phyloP scores from a whole-genome alignment of 2,329 filamentous ascomycete genomes.

The Boeremia exigua region DNA sequence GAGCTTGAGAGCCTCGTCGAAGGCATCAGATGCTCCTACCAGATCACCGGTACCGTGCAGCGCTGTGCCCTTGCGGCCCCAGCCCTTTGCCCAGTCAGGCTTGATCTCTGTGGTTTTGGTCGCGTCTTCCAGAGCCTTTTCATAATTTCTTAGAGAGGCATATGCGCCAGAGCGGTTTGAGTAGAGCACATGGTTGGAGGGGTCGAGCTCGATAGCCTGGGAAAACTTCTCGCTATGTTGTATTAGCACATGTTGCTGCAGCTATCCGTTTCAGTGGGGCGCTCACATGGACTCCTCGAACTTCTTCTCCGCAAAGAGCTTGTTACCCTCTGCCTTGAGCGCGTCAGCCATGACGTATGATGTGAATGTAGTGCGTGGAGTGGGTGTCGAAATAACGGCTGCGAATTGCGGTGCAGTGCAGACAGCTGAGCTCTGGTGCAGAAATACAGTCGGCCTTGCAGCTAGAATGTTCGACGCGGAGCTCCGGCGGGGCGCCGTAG shows the following conservation, averaged over 20 bases:
- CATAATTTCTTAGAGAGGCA: conserved; percentile 88
- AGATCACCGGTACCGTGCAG: conserved; percentile 88
- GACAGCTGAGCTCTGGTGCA: conserved; percentile 33
- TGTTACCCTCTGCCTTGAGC: conserved; percentile 97
- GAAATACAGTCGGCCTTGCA: conserved; percentile 42
- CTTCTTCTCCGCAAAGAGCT: conserved; percentile 97
- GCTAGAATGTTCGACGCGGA: conserved; percentile 47
- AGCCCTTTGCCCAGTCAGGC: conserved; percentile 97
- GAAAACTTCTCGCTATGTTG: conserved; percentile 83
- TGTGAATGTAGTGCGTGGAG: conserved; percentile 8
- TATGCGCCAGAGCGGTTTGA: conserved; percentile 91
- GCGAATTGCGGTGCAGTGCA: conserved; percentile 17
- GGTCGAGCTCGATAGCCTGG: conserved; percentile 86
- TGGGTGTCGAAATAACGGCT: conserved; percentile 4
- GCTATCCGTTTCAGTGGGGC: conserved; percentile 25
- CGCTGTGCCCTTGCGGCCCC: conserved; percentile 90
- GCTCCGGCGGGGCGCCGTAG: conserved; percentile 28
- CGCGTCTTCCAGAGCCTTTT: conserved; percentile 84
- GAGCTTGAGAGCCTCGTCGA: conserved; percentile 90
- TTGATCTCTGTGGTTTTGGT: conserved; percentile 94
- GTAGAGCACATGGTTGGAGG: conserved; percentile 94
- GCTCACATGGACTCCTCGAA: conserved; percentile 94
- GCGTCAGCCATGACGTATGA: conserved; percentile 67
- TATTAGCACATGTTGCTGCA: conserved; percentile 22
- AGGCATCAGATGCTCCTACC: conserved; percentile 84